Evolutionary conservation across 2,329 filamentous ascomycete species (phyloP).

Genomic region (Diaporthe aspalathi): DNA sequence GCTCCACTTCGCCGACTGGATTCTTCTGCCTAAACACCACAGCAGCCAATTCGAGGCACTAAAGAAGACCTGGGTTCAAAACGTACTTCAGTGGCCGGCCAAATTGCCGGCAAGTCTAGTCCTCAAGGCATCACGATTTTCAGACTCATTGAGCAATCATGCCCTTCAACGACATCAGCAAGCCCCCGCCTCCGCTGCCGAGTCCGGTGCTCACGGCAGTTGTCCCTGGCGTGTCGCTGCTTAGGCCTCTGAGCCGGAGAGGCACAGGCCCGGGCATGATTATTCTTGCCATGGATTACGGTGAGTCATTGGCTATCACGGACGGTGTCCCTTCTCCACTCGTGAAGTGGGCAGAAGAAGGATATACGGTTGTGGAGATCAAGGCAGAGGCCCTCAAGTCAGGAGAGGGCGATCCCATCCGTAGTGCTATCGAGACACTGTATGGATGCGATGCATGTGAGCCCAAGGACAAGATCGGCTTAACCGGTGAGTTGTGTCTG

Average conservation of each 20-base stretch:
- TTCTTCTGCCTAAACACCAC: neutral
- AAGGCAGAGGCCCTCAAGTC: constrained; percentile 27
- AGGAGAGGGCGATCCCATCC: constrained; percentile 7
- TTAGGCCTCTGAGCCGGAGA: constrained; percentile 44
- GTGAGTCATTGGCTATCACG: constrained; percentile 35
- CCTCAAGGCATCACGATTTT: neutral
- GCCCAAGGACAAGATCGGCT: constrained; percentile 38
- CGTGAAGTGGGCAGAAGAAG: constrained; percentile 40
- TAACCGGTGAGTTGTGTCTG: constrained; percentile 30
- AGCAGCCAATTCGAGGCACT: neutral
- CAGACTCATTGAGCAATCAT: neutral
- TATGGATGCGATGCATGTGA: constrained; percentile 35
- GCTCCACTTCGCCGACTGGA: neutral
- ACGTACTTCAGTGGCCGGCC: neutral
- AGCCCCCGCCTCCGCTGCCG: constrained; percentile 35
- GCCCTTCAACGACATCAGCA: constrained; percentile 38
- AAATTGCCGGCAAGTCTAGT: neutral
- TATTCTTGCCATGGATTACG: constrained; percentile 39
- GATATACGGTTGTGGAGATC: constrained; percentile 39
- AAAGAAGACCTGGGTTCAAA: neutral
- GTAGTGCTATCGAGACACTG: constrained; percentile 23
- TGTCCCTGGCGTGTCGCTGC: constrained; percentile 32
- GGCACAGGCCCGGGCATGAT: constrained; percentile 46
- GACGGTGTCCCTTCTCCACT: constrained; percentile 35
- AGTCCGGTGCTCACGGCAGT: constrained; percentile 34